Base-by-base conservation (phyloP, 441 rosid genomes). In the Lagerstroemia fauriei region DNA sequence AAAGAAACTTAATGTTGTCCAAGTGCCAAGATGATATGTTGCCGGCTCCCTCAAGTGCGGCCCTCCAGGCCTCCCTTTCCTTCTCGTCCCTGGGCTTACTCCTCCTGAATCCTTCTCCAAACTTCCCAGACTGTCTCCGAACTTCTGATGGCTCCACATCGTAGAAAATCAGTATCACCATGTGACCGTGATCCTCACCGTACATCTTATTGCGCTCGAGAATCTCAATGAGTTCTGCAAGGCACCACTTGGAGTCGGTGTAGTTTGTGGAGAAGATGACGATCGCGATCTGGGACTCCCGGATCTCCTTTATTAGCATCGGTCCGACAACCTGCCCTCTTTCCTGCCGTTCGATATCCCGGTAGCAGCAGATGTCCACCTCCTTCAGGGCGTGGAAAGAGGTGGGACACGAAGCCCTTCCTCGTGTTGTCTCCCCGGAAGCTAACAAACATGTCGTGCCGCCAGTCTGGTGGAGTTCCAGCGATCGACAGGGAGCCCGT, bases 381-480 rank as follows among this genome's bases (percentile, higher is more conserved):
- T 25, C 29, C 44, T 32, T 34, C 63, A 69, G 51, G 22, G 76
- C 81, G 5, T 70, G 56, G 61, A 69, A 79, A 75, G n/a, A n/a
- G n/a, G n/a, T n/a, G n/a, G n/a, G n/a, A 69, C 14, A 47, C 59
- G 48, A 79, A 79, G 57, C 57, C 53, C 22, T 51, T 79, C 65
- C 81, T 79, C 29, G 66, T 0, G n/a, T 77, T 71, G 34, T 59
- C 31, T 24, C 80, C 80, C 63, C 80, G 46, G 38, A 77, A 77
- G 46, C 80, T 77, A 20, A 77, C 56, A 46, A 77, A 77, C 72
- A 61, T 71, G 46, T 77, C 72, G 56, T 77, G 63, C 18, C 41
- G 59, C 80, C 80, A 77, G 25, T 61, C 70, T 10, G 80, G 51
- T 27, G 9, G 47, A 71, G 75, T 1, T 1, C 24, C 1, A 3